These are phyloP conservation scores for Penicillium egyptiacum DNA, from an alignment of 495 filamentous ascomycete genomes.

Conservation along the genomic window DNA sequence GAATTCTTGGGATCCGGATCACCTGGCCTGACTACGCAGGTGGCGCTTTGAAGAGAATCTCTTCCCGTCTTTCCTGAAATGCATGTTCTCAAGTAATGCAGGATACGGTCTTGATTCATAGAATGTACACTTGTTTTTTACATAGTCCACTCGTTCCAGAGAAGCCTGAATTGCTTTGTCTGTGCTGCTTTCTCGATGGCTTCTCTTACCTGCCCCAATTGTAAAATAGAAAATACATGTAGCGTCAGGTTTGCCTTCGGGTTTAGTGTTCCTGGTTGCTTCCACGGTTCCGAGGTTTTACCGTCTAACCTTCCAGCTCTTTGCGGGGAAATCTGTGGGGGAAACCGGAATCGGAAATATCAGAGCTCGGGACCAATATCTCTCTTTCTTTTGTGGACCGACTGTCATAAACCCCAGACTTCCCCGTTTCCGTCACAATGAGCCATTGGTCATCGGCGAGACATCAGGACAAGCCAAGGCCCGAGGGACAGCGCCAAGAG, in stretches of 20 bases:
- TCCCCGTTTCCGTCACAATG: not conserved
- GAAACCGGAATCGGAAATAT: not conserved
- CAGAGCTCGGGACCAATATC: not conserved
- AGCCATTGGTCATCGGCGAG: not conserved
- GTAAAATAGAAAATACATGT: too few relatives aligned
- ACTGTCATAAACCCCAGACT: not conserved
- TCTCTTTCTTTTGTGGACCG: not conserved
- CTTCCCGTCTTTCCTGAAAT: not conserved
- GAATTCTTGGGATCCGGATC: not conserved
- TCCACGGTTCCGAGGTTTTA: too few relatives aligned
- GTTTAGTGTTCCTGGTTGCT: too few relatives aligned
- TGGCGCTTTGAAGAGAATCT: not conserved
- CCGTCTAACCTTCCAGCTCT: too few relatives aligned
- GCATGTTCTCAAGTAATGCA: not conserved
- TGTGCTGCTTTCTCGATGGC: not conserved
- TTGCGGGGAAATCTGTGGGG: not conserved
- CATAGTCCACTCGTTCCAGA: not conserved
- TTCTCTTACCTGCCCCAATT: not conserved
- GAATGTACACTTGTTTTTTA: too few relatives aligned
- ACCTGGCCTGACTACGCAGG: not conserved
- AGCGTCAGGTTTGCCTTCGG: too few relatives aligned
- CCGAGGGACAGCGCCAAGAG: conserved; percentile 4
- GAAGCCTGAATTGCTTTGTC: not conserved
- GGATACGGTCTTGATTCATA: too few relatives aligned
- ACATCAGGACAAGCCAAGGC: conserved; percentile 2